These are phyloP conservation scores for Castanospermum australe DNA, from an alignment of 306 rosid genomes.

Conservation along the genomic window DNA sequence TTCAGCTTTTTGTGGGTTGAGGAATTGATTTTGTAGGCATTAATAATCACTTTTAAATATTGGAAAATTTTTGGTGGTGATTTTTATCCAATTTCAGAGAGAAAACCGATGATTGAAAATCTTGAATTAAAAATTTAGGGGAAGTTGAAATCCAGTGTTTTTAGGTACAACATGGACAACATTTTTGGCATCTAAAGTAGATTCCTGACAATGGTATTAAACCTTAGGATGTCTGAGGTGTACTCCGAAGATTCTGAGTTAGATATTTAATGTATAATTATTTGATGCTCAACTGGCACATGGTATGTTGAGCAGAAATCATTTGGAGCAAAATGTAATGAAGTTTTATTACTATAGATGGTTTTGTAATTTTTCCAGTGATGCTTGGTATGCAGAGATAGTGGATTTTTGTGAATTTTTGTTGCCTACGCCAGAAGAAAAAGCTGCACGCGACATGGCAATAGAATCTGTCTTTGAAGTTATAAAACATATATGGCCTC, in stretches of 20 bases:
- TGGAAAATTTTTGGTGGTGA: not conserved
- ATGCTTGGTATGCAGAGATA: conserved; percentile 56
- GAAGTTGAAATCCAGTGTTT: not conserved
- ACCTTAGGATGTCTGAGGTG: not conserved
- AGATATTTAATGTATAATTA: not conserved
- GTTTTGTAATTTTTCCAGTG: not conserved
- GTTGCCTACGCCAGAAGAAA: conserved; percentile 84
- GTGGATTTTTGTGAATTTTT: conserved; percentile 90
- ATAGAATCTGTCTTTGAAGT: conserved; percentile 70
- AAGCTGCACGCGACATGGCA: conserved; percentile 63
- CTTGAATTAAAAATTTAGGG: not conserved
- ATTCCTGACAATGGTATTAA: not conserved
- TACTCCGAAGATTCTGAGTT: not conserved
- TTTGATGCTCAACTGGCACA: not conserved
- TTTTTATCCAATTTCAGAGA: not conserved
- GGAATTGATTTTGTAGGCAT: not conserved
- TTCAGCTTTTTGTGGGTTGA: not conserved
- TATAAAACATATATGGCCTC: conserved; percentile 90
- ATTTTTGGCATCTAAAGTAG: not conserved
- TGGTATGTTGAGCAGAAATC: not conserved
- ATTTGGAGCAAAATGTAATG: not conserved
- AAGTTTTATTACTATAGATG: not conserved
- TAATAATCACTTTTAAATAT: not conserved
- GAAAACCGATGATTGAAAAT: not conserved
- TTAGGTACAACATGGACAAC: not conserved